Percentiles rank a stretch among this genome's conserved stretches.
phyloP scores from a whole-genome alignment of 2,329 filamentous ascomycete genomes.

The Triangularia setosa region DNA sequence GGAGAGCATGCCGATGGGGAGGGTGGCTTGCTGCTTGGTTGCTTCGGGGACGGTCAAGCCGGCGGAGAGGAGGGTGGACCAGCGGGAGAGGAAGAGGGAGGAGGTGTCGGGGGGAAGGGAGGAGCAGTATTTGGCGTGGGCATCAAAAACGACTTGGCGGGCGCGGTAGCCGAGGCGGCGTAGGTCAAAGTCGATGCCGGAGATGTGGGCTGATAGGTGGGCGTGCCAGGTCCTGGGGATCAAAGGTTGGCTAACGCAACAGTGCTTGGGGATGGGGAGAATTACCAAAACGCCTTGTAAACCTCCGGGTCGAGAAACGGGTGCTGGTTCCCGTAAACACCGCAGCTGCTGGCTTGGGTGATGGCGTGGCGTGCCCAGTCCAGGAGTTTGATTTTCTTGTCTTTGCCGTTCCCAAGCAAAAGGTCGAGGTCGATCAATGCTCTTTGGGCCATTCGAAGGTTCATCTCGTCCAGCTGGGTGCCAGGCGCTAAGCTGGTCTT shows the following conservation, averaged over 20 bases:
- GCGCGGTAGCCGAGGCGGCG: neutral
- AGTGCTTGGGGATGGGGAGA: neutral
- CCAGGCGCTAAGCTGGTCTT: neutral
- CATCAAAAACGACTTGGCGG: neutral
- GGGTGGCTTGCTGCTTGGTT: neutral
- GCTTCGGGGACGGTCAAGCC: neutral
- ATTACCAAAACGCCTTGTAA: neutral
- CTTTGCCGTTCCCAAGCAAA: neutral
- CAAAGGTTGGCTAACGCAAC: neutral
- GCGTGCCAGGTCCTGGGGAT: neutral
- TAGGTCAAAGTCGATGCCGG: neutral
- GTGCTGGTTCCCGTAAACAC: neutral
- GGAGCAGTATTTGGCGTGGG: neutral
- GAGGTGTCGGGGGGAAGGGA: neutral
- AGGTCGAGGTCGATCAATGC: neutral
- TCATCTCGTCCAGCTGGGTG: neutral
- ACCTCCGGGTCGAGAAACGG: neutral
- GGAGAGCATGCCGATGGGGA: neutral
- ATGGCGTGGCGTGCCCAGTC: neutral
- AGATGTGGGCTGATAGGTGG: neutral
- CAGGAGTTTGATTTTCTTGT: neutral
- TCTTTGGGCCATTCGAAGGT: neutral
- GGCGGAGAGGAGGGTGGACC: neutral
- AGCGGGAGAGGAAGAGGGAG: neutral
- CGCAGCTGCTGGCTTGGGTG: neutral